These are phyloP conservation scores for Mallotus nudiflorus DNA, from an alignment of 345 rosid species.

Conservation along the genomic window DNA sequence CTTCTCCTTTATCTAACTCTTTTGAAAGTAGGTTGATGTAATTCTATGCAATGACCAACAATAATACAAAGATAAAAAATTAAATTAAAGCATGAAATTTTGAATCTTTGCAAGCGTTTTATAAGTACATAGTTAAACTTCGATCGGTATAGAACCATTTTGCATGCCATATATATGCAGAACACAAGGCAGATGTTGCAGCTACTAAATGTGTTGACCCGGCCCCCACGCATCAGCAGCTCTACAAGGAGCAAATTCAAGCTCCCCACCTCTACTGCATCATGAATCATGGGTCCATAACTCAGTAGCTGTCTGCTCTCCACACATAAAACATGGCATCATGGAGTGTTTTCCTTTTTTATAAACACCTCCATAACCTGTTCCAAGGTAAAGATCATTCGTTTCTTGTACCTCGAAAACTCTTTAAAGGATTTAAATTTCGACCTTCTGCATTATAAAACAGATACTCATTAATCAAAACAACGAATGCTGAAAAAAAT, in stretches of 20 bases:
- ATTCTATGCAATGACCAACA: not conserved
- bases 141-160: too few species aligned
- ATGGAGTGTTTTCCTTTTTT: not conserved
- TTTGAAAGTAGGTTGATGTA: not conserved
- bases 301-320: not conserved
- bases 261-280: not conserved
- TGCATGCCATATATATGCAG: too few species aligned
- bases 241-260: not conserved
- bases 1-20: not conserved
- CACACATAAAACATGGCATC: constrained; percentile 5
- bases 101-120: too few species aligned
- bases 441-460: not conserved
- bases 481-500: too few species aligned
- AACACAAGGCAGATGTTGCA: not conserved
- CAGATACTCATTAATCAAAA: not conserved
- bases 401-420: too few species aligned
- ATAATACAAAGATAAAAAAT: too few species aligned
- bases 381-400: too few species aligned
- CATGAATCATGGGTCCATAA: constrained; percentile 15
- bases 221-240: not conserved
- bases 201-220: not conserved
- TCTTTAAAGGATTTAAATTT: not conserved
- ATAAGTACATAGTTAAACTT: too few species aligned
- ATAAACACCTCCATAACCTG: not conserved
- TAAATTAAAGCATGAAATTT: too few species aligned